Base-by-base conservation (phyloP, 805 yeast genomes). In the Scheffersomyces amazonensis region DNA sequence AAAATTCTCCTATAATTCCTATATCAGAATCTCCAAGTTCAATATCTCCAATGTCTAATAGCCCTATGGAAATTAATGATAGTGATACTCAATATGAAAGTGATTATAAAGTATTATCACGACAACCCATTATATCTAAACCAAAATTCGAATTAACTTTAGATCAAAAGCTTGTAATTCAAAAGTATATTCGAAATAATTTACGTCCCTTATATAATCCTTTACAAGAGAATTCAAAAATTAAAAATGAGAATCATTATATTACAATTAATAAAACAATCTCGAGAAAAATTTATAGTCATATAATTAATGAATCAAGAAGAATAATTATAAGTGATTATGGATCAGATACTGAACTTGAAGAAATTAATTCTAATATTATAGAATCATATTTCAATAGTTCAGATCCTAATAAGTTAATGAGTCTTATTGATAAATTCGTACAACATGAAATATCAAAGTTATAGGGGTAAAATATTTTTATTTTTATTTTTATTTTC, bases 241-340 rank as follows among this genome's bases (percentile, higher is more conserved):
- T 66, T 11, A 46, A 41, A 4, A 37, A 58, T 3, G 72, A 68
- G 43, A 51, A 49, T 9, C 60, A 58, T 35, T 87, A 81, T 53
- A 82, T 87, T 3, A 56, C 55, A 12, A 69, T 85, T 38, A 86
- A 86, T 58, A 77, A 76, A 60, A 61, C 60, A 3, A 80, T 84
- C 5, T 82, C 90, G 11, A 67, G 87, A 36, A 62, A 64, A 31
- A 55, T 84, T 15, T 86, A 87, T 53, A 59, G 60, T 15, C 51
- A 56, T 5, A 52, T 67, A 3, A 22, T 42, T n/a, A 32, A 28
- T 29, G 32, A 22, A 15, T 13, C 33, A 52, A 20, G 19, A 11
- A 7, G 17, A 5, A 8, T 8, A 6, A 13, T 13, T 12, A 17
- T 5, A 13, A 13, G 17, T 27, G 17, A 13, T 5, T 20, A 6